phyloP scores from a whole-genome alignment of 495 filamentous ascomycete species.

The Sporormia fimetaria region DNA sequence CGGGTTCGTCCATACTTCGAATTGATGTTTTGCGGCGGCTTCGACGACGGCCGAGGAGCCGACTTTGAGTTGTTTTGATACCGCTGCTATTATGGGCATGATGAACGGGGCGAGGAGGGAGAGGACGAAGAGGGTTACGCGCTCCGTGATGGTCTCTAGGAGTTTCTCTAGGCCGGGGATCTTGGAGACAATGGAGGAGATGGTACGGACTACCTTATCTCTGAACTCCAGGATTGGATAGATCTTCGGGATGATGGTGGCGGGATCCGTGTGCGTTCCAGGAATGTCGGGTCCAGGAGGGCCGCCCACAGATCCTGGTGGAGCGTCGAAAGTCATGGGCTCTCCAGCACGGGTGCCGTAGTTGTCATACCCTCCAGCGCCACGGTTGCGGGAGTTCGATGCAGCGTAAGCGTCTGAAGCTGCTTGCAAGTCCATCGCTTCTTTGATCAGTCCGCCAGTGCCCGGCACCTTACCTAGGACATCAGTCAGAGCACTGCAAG shows the following conservation, averaged over 20 bases:
- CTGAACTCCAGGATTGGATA: conserved; percentile 92
- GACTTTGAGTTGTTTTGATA: conserved; percentile 66
- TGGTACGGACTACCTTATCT: conserved; percentile 77
- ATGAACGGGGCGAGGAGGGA: conserved; percentile 83
- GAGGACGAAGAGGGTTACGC: conserved; percentile 78
- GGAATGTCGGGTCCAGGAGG: conserved; percentile 47
- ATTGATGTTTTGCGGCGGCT: conserved; percentile 73
- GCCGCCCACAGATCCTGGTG: conserved; percentile 40
- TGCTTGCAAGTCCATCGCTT: conserved; percentile 66
- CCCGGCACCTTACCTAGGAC: conserved; percentile 70
- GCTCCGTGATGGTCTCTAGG: conserved; percentile 84
- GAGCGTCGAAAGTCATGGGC: conserved; percentile 33
- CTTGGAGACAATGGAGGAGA: conserved; percentile 76
- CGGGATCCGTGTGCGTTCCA: conserved; percentile 72
- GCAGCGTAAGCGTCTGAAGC: conserved; percentile 61
- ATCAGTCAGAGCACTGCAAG: conserved; percentile 51
- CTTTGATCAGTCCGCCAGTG: conserved; percentile 60
- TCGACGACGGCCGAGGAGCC: conserved; percentile 72
- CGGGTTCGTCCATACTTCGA: conserved; percentile 81
- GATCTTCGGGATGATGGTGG: conserved; percentile 69
- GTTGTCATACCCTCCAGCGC: conserved; percentile 23
- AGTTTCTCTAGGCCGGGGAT: conserved; percentile 79
- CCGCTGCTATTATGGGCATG: conserved; percentile 78
- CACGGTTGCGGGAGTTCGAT: conserved; percentile 18
- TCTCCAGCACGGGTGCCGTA: conserved; percentile 25